Percentiles rank a stretch among this genome's conserved stretches.
Conservation (phyloP, 2,329 filamentous ascomycete genomes). For the Xylaria sp. region DNA sequence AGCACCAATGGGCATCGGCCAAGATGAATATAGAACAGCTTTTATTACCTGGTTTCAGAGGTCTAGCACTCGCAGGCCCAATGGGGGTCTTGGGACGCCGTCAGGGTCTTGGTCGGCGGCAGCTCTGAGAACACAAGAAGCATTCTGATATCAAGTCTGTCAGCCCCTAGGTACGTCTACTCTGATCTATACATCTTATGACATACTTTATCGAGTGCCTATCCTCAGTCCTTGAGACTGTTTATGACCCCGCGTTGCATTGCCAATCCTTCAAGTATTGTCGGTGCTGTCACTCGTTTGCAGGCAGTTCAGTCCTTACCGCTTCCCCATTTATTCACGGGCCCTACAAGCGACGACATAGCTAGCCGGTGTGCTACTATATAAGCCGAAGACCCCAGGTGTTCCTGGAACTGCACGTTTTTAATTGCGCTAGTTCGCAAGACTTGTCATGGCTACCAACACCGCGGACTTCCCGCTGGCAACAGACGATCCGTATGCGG, state of each 20-base stretch:
- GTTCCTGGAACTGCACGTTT: background rate
- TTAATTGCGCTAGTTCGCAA: slow-evolving; percentile 15
- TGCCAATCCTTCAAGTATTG: slow-evolving; percentile 14
- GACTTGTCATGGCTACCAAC: slow-evolving; percentile 18
- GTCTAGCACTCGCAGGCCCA: slow-evolving; percentile 28
- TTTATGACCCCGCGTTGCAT: slow-evolving; percentile 10
- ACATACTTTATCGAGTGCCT: slow-evolving; percentile 29
- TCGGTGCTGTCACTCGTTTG: slow-evolving; percentile 2
- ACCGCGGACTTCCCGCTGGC: slow-evolving; percentile 23
- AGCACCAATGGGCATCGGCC: slow-evolving; percentile 31
- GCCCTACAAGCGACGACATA: slow-evolving; percentile 1
- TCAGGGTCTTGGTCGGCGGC: slow-evolving; percentile 13
- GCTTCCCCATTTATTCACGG: background rate
- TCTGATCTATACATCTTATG: slow-evolving; percentile 35
- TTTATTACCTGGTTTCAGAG: slow-evolving; percentile 32
- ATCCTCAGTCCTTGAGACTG: slow-evolving; percentile 17
- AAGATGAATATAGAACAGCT: slow-evolving; percentile 32
- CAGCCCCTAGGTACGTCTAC: slow-evolving; percentile 22
- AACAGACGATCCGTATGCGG: slow-evolving; percentile 21
- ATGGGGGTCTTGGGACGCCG: slow-evolving; percentile 21
- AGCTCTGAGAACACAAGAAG: slow-evolving; percentile 33
- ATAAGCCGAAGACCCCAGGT: background rate
- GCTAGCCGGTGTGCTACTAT: background rate
- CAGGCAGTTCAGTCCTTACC: background rate
- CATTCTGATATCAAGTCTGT: slow-evolving; percentile 25